phyloP scores from a whole-genome alignment of 2,329 filamentous ascomycete genomes.

The Trichoderma harzianum region DNA sequence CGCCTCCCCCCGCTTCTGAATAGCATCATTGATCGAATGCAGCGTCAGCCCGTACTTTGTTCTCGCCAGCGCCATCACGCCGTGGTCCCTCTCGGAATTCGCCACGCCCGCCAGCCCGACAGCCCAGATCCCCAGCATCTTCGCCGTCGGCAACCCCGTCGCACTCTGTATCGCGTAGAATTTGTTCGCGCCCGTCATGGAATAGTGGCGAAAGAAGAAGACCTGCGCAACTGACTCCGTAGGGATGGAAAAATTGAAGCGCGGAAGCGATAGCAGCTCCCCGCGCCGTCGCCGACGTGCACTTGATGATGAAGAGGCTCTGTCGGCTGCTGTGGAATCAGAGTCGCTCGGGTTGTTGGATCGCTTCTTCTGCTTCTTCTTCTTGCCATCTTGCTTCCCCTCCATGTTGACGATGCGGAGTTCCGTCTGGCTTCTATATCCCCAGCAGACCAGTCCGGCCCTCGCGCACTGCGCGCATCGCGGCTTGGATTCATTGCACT shows the following conservation, averaged over 20 bases:
- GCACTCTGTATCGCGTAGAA: neutral
- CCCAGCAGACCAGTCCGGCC: neutral
- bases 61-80: neutral
- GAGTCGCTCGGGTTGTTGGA: neutral
- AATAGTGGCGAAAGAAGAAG: neutral
- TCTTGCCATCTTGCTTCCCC: neutral
- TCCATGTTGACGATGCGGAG: neutral
- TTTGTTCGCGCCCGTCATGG: neutral
- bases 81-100: neutral
- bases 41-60: neutral
- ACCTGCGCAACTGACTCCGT: neutral
- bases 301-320: neutral
- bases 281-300: neutral
- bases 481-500: conserved; percentile 4
- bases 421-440: neutral
- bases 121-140: conserved; percentile 3
- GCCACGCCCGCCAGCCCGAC: neutral
- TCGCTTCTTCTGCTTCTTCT: neutral
- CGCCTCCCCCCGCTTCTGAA: neutral
- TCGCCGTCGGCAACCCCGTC: neutral
- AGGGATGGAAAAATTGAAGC: neutral
- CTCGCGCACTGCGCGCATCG: neutral
- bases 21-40: neutral
- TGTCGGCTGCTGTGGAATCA: neutral
- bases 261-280: neutral